phyloP scores from a whole-genome alignment of 2,329 filamentous ascomycete genomes.

The Diaporthe amygdali region DNA sequence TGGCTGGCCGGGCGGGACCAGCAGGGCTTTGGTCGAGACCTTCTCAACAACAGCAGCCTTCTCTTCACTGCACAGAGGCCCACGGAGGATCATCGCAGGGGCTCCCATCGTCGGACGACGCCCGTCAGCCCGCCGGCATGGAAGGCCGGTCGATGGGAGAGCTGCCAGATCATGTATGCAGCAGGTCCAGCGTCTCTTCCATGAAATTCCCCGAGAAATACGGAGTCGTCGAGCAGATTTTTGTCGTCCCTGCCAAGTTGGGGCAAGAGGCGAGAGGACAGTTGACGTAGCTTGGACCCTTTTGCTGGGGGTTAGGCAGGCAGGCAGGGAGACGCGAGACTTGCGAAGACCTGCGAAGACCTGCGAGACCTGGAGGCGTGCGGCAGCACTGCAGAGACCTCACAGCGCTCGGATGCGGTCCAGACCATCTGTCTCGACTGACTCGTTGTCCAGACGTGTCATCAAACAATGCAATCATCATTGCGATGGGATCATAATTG shows the following conservation, averaged over 20 bases:
- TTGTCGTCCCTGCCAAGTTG: slow-evolving; percentile 15
- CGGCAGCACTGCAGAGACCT: neutral
- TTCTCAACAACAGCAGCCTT: neutral
- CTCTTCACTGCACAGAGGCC: neutral
- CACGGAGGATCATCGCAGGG: slow-evolving; percentile 16
- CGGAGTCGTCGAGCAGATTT: slow-evolving; percentile 12
- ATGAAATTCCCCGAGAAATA: slow-evolving; percentile 15
- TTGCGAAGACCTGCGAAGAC: no score
- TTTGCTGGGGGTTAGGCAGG: no score
- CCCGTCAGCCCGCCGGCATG: slow-evolving; percentile 13
- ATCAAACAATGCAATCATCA: slow-evolving; percentile 13
- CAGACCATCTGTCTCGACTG: slow-evolving; percentile 3
- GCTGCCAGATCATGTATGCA: slow-evolving; percentile 13
- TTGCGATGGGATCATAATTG: slow-evolving; percentile 8
- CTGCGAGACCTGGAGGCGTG: neutral
- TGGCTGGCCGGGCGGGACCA: neutral
- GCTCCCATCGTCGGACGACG: slow-evolving; percentile 17
- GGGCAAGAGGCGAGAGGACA: neutral
- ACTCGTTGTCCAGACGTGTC: slow-evolving; percentile 9
- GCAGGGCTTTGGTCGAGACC: slow-evolving; percentile 10
- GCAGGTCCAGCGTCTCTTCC: neutral
- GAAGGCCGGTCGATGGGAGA: slow-evolving; percentile 11
- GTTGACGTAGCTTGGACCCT: neutral
- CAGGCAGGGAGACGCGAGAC: neutral
- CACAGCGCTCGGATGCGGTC: slow-evolving; percentile 1